Conservation (phyloP, 352 stramenopile genomes). For the Pythium phragmitis region DNA sequence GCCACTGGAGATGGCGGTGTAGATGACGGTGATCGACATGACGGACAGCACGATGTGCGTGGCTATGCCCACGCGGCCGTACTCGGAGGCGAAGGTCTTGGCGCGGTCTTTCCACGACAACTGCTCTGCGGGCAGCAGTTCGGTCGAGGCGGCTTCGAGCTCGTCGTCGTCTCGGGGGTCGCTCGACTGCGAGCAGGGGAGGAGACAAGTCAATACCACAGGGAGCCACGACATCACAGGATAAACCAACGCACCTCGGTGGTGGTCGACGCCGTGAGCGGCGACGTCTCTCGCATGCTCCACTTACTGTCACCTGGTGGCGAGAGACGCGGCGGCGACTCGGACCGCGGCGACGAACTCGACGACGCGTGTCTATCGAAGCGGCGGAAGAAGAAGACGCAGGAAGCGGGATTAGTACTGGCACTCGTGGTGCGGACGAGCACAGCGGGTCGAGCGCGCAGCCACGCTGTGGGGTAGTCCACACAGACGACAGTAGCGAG, state of each 20-base stretch:
- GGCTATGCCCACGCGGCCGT: constrained; percentile 71
- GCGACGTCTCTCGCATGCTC: constrained; percentile 28
- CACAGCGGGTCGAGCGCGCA: neutral
- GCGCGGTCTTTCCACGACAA: constrained; percentile 64
- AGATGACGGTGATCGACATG: constrained; percentile 75
- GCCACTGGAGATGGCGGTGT: constrained; percentile 63
- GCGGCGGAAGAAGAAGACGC: constrained; percentile 29
- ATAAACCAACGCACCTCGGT: constrained; percentile 14
- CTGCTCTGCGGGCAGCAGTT: constrained; percentile 7
- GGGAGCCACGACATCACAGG: neutral
- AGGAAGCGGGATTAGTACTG: constrained; percentile 31
- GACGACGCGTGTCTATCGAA: constrained; percentile 36
- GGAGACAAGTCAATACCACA: neutral
- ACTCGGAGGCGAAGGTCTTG: constrained; percentile 83
- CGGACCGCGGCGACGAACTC: constrained; percentile 1
- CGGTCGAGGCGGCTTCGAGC: constrained; percentile 14
- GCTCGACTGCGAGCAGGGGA: constrained; percentile 12
- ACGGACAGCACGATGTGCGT: constrained; percentile 79
- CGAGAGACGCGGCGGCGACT: constrained; percentile 5
- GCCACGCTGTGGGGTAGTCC: neutral
- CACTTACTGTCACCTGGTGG: constrained; percentile 24
- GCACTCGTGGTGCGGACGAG: neutral
- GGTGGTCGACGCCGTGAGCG: constrained; percentile 15
- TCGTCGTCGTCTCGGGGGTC: constrained; percentile 24
- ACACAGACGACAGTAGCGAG: constrained; percentile 1